Percentiles rank a stretch among this genome's conserved stretches.
These are phyloP conservation scores for Eucalyptus cloeziana DNA, from an alignment of 345 rosid genomes.

Conservation along the genomic window DNA sequence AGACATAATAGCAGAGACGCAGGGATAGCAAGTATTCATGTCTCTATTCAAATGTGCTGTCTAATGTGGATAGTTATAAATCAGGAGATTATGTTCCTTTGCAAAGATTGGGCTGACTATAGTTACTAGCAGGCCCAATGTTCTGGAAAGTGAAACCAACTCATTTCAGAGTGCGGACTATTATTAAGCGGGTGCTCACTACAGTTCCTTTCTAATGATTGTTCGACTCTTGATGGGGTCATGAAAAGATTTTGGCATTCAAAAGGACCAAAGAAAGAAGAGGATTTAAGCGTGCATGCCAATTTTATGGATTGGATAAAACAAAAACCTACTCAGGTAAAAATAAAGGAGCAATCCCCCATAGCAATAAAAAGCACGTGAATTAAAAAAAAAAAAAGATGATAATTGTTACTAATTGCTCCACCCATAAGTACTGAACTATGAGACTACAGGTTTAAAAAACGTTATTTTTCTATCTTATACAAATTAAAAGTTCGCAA, in stretches of 20 bases:
- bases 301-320: background rate
- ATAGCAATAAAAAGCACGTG: background rate
- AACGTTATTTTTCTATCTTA: background rate
- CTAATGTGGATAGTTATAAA: background rate
- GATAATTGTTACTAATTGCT: background rate
- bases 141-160: background rate
- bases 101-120: background rate
- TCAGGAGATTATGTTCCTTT: background rate
- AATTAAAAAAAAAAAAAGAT: background rate
- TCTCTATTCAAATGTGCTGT: background rate
- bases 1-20: background rate
- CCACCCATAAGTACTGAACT: background rate
- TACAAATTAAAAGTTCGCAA: background rate
- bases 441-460: background rate
- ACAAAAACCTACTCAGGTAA: background rate
- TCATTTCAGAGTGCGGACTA: background rate
- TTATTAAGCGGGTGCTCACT: background rate
- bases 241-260: background rate
- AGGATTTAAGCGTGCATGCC: background rate
- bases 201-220: background rate
- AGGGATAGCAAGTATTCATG: background rate
- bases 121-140: background rate
- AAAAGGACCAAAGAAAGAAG: background rate
- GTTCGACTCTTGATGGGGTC: background rate
- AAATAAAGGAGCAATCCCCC: background rate